Evolutionary conservation across 1,139 yeast species (phyloP).

Genomic region (Pichia sorboxylosa): DNA sequence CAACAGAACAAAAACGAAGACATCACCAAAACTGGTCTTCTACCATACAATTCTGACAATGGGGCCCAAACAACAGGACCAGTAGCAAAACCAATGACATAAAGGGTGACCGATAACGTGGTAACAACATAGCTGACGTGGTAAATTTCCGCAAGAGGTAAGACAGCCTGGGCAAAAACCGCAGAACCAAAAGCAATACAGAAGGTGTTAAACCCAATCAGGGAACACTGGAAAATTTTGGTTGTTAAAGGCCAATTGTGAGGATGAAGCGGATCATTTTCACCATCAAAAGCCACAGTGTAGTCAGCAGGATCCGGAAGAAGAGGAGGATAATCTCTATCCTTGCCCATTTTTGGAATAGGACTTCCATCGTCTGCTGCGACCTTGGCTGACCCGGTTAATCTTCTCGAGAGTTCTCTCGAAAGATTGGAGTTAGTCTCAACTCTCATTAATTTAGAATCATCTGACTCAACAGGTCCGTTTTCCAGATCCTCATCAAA

Average conservation of each 20-base stretch:
- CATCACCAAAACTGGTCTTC: conserved; percentile 44
- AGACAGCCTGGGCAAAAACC: conserved; percentile 43
- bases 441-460: conserved; percentile 7
- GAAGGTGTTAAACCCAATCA: conserved; percentile 34
- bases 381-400: conserved; percentile 20
- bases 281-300: conserved; percentile 49
- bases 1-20: conserved; percentile 45
- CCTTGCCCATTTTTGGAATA: conserved; percentile 47
- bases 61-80: conserved; percentile 84
- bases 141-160: conserved; percentile 31
- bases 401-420: conserved; percentile 19
- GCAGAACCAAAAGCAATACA: conserved; percentile 53
- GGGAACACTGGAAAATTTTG: conserved; percentile 30
- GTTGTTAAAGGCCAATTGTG: conserved; percentile 42
- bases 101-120: conserved; percentile 56
- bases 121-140: conserved; percentile 44
- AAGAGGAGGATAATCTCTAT: conserved; percentile 39
- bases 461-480: conserved; percentile 7
- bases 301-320: conserved; percentile 40
- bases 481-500: too few species aligned
- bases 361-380: conserved; percentile 19
- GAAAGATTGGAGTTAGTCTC: conserved; percentile 16
- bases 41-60: conserved; percentile 62
- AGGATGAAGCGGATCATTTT: conserved; percentile 50
- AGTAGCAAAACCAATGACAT: conserved; percentile 70